These are phyloP conservation scores for Fusarium irregulare DNA, from an alignment of 2,329 filamentous ascomycete species.

Conservation along the genomic window DNA sequence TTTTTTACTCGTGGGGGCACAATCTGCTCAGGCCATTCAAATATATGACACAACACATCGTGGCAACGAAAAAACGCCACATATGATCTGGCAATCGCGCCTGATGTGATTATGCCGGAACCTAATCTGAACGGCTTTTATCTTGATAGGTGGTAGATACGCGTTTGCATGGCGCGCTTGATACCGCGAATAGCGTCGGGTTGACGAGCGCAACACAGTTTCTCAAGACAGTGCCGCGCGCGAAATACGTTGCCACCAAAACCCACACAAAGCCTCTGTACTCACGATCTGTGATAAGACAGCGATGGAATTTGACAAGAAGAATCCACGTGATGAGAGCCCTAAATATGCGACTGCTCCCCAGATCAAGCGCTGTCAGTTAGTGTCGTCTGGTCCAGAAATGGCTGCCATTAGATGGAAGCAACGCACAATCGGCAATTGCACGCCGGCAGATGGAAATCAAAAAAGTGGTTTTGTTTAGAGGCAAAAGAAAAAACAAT, in stretches of 20 bases:
- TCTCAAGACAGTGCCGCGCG: not conserved
- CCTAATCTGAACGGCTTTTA: not conserved
- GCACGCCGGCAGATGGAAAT: no score
- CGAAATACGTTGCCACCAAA: rapidly evolving
- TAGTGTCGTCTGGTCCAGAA: no score
- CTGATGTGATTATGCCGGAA: rapidly evolving
- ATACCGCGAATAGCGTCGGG: not conserved
- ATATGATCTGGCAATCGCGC: rapidly evolving
- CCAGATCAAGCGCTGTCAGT: no score
- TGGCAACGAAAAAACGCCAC: not conserved
- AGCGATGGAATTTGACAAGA: no score
- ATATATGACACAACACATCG: not conserved
- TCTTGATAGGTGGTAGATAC: not conserved
- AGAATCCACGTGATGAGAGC: no score
- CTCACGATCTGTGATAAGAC: no score
- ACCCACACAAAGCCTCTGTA: not conserved
- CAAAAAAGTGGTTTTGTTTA: no score
- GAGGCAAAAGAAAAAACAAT: not conserved
- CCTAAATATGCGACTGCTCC: no score
- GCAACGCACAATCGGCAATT: no score
- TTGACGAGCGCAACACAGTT: not conserved
- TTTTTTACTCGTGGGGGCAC: no score
- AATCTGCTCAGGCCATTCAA: no score
- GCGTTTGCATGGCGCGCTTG: not conserved
- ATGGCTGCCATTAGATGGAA: no score